Base-by-base conservation (phyloP, 2,329 filamentous ascomycete genomes). In the Verticillium isaacii region DNA sequence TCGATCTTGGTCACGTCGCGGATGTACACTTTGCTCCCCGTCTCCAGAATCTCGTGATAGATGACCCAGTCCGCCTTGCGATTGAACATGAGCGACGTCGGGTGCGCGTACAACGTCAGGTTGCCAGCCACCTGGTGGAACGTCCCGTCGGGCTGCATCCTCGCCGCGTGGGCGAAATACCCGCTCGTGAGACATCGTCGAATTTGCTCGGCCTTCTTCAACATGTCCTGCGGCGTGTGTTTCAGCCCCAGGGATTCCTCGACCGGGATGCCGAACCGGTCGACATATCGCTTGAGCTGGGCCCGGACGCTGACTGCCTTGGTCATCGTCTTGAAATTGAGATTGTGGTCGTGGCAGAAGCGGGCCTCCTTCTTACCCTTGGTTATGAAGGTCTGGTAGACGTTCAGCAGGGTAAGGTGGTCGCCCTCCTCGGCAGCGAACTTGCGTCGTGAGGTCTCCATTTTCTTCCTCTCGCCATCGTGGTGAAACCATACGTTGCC, bases 1-100 rank as follows among this genome's bases (percentile, higher is more conserved):
- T 97, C 91, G 69, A 98, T 91, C 78, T 92, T 95, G n/a, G 89
- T 95, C 63, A 98, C 80, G 74, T 98, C 94, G 61, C 92, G 83
- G 68, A 99, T 96, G 72, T 89, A 98, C 0, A 86, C 93, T 81
- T 98, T 98, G 66, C 85, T 86, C 11, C 89, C 87, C 5, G 91
- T 96, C 78, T 98, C 92, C 82, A 97, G 86, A 41, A 97, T 87
- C 77, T 97, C 94, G 69, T 96, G 90, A 71, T 97, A 99, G 37
- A 99, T 85, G 11, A 98, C 93, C 93, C 94, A 98, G 66, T 97
- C 93, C 12, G 92, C 92, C 78, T 96, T 97, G 61, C 93, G 88
- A 74, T 97, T 96, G 80, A 98, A 98, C 87, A 98, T 92, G 67
- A 98, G 78, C 45, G 91, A 96, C 71, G 87, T 96, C 0, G 95